Base-by-base conservation (phyloP, 768 basidiomycete genomes). In the Chalciporus pseudorubinellus region DNA sequence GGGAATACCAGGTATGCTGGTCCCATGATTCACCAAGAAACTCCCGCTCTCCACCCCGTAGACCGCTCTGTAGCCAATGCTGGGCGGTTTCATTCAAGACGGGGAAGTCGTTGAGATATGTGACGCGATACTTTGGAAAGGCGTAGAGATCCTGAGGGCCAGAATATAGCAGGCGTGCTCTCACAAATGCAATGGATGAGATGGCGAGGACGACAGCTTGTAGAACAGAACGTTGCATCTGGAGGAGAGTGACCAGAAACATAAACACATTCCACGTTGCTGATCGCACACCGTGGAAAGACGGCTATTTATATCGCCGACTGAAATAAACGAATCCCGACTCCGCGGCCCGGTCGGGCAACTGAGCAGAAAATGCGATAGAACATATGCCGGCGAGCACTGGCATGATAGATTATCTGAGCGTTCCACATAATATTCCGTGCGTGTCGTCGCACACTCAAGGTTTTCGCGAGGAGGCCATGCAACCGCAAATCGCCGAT, bases 81-180 rank as follows among this genome's bases (percentile, higher is more conserved):
- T 85, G 72, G 4, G 87, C 91, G 2, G 88, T 89, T 43, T 85
- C 74, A 59, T 86, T 84, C 21, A 77, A 68, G 56, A 93, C 71
- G 22, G 91, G 90, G n/a, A 84, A 79, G 51, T 79, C 79, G 64
- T 89, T 88, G 63, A 93, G 80, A 69, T 89, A 93, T 36, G 83
- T 72, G 53, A 93, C 84, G 38, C 81, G 78, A 65, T 82, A 87
- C 66, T 93, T 93, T 57, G 91, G 92, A 64, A 85, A 91, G 0
- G 91, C 85, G 67, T 83, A 80, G 14, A 83, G 74, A 60, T 93
- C 91, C 60, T 92, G 87, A 24, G 91, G 89, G 41, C 90, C 76
- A 9, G 85, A 82, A 63, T 89, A 84, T 24, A 84, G 66, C n/a
- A 82, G 57, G 0, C 63, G 68, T 0, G 71, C 74, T 38, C 39